These are phyloP conservation scores for Crithidia expoeki DNA, from an alignment of 208 protist species.

Conservation along the genomic window DNA sequence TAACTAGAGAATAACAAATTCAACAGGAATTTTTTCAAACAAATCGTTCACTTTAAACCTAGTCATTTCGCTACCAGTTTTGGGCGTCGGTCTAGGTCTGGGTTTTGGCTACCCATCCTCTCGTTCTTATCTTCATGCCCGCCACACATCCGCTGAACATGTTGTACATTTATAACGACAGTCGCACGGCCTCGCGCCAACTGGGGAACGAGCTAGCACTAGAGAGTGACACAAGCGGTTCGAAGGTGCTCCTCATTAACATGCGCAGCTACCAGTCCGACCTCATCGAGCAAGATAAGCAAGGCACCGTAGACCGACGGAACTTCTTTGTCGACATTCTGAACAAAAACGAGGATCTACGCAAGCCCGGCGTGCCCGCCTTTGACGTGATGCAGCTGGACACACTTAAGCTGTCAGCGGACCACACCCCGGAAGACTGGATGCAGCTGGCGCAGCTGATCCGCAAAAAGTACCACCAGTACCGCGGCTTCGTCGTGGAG, in stretches of 20 bases:
- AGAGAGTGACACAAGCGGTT: conserved; percentile 30
- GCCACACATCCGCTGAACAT: conserved; percentile 17
- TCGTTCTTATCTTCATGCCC: neutral
- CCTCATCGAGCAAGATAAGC: conserved; percentile 27
- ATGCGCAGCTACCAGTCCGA: conserved; percentile 56
- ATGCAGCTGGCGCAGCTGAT: conserved; percentile 73
- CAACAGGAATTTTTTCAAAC: too few species aligned
- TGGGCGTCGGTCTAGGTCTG: too few species aligned
- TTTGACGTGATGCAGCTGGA: conserved; percentile 65
- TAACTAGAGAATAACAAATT: too few species aligned
- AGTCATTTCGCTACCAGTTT: too few species aligned
- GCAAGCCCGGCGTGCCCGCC: conserved; percentile 57
- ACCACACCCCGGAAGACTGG: conserved; percentile 73
- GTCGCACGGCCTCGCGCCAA: neutral
- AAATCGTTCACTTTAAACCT: too few species aligned
- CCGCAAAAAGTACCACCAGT: conserved; percentile 81
- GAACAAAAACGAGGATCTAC: conserved; percentile 58
- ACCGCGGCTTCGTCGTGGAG: conserved; percentile 97
- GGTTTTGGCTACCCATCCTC: too few species aligned
- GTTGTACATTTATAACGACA: conserved; percentile 29
- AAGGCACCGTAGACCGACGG: conserved; percentile 4
- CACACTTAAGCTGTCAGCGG: conserved; percentile 64
- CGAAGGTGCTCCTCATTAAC: conserved; percentile 76
- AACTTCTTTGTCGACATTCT: conserved; percentile 62
- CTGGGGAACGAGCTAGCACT: conserved; percentile 22